Conservation (phyloP, 2,329 filamentous ascomycete species). For the Diaporthe batatas region DNA sequence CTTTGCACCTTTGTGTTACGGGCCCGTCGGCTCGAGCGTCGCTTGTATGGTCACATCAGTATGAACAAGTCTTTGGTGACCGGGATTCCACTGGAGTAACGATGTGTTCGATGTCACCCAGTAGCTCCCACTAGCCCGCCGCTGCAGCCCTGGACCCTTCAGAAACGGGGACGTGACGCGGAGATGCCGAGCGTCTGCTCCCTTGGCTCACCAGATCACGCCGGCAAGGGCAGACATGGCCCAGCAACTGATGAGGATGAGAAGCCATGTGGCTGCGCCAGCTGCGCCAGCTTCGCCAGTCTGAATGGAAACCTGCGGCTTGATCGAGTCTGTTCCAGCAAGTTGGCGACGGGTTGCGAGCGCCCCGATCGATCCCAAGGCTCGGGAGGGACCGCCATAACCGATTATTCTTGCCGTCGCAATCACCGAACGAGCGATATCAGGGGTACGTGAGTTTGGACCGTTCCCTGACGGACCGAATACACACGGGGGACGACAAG, state of each 20-base stretch:
- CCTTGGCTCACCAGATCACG: conserved; percentile 7
- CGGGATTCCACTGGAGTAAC: conserved; percentile 23
- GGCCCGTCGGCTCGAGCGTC: conserved; percentile 13
- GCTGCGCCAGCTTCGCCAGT: conserved; percentile 25
- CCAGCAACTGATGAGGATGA: not conserved
- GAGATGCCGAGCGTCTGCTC: conserved; percentile 16
- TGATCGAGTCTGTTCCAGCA: conserved; percentile 11
- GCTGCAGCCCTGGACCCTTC: conserved; percentile 24
- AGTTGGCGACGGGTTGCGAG: not conserved
- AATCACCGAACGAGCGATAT: conserved; percentile 21
- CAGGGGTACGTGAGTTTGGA: conserved; percentile 17
- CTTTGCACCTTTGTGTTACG: not conserved
- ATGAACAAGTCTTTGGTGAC: not conserved
- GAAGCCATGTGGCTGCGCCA: conserved; percentile 38
- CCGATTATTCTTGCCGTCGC: conserved; percentile 18
- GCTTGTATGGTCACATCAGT: conserved; percentile 17
- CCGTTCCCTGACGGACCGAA: conserved; percentile 21
- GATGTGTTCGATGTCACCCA: conserved; percentile 24
- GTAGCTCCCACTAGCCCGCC: conserved; percentile 26
- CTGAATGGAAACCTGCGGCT: conserved; percentile 12
- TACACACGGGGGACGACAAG: conserved; percentile 18
- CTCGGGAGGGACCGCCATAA: conserved; percentile 19
- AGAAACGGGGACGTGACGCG: conserved; percentile 18
- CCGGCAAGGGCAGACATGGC: not conserved
- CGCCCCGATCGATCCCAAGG: conserved; percentile 27